Evolutionary conservation across 2,329 filamentous ascomycete genomes (phyloP), one percentile per base, ranked within the genome.

Genomic region (Ascomycota sp.): DNA sequence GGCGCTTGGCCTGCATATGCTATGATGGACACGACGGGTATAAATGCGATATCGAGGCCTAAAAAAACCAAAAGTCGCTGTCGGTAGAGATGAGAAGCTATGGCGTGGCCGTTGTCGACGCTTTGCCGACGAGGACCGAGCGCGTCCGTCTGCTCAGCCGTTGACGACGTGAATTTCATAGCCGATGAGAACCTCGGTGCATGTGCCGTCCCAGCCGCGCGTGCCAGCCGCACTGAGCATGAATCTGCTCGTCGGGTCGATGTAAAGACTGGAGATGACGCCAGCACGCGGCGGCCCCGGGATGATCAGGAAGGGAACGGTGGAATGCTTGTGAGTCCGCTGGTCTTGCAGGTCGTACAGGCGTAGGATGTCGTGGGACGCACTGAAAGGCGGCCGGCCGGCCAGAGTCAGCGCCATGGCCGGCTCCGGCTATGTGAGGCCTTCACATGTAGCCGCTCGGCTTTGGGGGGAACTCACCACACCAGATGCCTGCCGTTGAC

Each of bases 201-300:
- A 75, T 13, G 67, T 73, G 1, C 89, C 89, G 50, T 95, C 89
- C 89, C 89, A 98, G 1, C 89, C 89, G 36, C 89, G 61, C 36
- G 89, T 95, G 0, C 89, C 89, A 4, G 81, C 85, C 0, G 82
- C 80, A 2, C 80, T 86, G 22, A 98, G 67, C 76, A 98, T 86
- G 46, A 85, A 95, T 12, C 73, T 66, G 47, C 81, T 86, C 0
- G 81, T 79, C 4, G 79, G 79, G 48, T 98, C 89, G 28, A 94
- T 63, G 44, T 86, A 89, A 8, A 95, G 56, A 35, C 77, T 73
- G 0, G 77, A 81, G 25, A 94, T 86, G 25, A 92, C 81, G 27
- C 86, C 86, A 0, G 85, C 85, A 11, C 82, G 50, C 0, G 70
- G 70, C 0, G 70, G 89, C 0, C 89, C 89, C 0, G 89, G 89